Conservation (phyloP, 2,329 filamentous ascomycete genomes). For the Pseudocercospora crystallina region DNA sequence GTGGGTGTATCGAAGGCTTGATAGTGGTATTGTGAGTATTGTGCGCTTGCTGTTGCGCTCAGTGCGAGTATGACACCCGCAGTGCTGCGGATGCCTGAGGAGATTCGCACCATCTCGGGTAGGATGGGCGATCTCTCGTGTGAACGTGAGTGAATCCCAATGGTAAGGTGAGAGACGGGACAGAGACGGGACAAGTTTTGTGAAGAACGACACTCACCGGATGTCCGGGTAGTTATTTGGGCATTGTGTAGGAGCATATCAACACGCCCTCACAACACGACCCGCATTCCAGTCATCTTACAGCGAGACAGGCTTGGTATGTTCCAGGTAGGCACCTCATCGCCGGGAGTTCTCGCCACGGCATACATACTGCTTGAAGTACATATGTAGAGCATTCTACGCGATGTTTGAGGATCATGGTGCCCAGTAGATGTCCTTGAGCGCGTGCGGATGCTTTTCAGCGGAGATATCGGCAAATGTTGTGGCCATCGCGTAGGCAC, state of each 20-base stretch:
- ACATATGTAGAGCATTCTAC: too few species aligned
- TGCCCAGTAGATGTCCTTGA: too few species aligned
- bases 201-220: too few species aligned
- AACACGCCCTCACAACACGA: slow-evolving; percentile 22
- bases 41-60: slow-evolving; percentile 1
- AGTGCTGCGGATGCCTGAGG: slow-evolving; percentile 6
- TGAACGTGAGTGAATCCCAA: slow-evolving; percentile 2
- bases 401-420: too few species aligned
- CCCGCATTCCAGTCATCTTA: slow-evolving; percentile 31
- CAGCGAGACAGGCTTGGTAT: neutral
- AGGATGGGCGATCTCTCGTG: slow-evolving; percentile 7
- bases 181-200: too few species aligned
- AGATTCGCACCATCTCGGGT: slow-evolving; percentile 14
- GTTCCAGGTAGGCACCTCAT: too few species aligned
- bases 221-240: neutral
- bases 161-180: slow-evolving; percentile 1
- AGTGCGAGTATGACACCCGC: slow-evolving; percentile 12
- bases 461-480: too few species aligned
- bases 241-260: slow-evolving; percentile 7
- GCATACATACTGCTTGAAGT: too few species aligned
- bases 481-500: too few species aligned
- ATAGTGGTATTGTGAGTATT: slow-evolving; percentile 5
- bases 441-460: too few species aligned
- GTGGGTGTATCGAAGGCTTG: slow-evolving; percentile 6
- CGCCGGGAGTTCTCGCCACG: too few species aligned